Evolutionary conservation across 164 flowering plant genomes (phyloP), one percentile per base, ranked within the genome.

Genomic region (Santalum album): DNA sequence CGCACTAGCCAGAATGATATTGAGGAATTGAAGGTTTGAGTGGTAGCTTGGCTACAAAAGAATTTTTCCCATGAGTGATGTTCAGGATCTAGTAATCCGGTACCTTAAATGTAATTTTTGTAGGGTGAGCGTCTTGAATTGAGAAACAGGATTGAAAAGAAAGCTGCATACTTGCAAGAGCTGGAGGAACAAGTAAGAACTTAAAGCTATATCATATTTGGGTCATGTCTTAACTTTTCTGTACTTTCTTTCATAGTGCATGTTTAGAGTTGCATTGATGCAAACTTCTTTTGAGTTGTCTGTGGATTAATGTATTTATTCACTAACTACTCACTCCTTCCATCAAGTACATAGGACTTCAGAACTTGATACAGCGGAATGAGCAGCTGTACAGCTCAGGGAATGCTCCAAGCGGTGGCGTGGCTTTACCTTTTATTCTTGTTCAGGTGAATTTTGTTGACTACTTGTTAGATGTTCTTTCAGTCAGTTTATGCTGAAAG

Each of bases 391-490:
- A 78, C 65, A 68, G 78, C 60, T 75, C 94, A 9, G 96, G 82
- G 61, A 75, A 85, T 79, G 74, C 83, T 64, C 96, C 96, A 17
- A 73, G 67, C 49, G 90, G 94, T 20, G 98, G 95, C 25, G 95
- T 92, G 62, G 78, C 95, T 32, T 77, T 92, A 60, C 99, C 99
- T 22, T 92, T 92, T 68, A 89, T 92, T 54, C 72, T 92, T 63
- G 89, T 92, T 57, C 96, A 89, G 96, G 99, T 92, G 74, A 10
- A 25, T 11, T 48, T 58, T 53, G 19, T 53, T 58, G 2, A 24
- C 26, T 3, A 29, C 4, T 3, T 29, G 4, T 3, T 29, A 3
- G 34, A 9, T 4, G 34, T 29, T 29, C 34, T 4, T n/a, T n/a
- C n/a, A n/a, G n/a, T n/a, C n/a, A n/a, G n/a, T n/a, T n/a, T n/a